Evolutionary conservation across 139 green algal genomes (phyloP).

Genomic region (Asterochloris sp.): DNA sequence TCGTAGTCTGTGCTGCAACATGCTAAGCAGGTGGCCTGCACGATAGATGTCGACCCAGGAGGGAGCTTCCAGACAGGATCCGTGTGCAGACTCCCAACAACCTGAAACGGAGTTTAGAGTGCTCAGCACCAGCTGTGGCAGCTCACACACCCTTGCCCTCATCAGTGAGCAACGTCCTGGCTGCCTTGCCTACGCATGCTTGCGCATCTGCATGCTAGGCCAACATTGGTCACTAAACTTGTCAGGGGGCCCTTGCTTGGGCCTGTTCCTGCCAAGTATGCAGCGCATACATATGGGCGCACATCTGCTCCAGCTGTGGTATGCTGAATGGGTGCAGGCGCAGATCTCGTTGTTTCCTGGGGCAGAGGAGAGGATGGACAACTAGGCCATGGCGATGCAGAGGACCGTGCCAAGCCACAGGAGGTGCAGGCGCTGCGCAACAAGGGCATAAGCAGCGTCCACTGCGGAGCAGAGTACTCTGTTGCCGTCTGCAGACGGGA

Average conservation of each 20-base stretch:
- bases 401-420: slow-evolving; percentile 47
- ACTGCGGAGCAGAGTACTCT: slow-evolving; percentile 85
- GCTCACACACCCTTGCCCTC: slow-evolving; percentile 36
- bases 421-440: slow-evolving; percentile 47
- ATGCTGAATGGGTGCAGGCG: slow-evolving; percentile 29
- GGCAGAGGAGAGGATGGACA: slow-evolving; percentile 86
- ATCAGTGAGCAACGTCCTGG: slow-evolving; percentile 28
- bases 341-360: slow-evolving; percentile 55
- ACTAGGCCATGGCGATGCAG: slow-evolving; percentile 54
- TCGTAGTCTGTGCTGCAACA: no score
- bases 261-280: neutral
- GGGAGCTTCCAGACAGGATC: no score
- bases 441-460: slow-evolving; percentile 36
- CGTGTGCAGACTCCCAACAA: no score
- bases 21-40: no score
- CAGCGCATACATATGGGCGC: neutral
- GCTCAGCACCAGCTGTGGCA: slow-evolving; percentile 28
- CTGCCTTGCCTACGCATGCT: neutral
- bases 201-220: no score
- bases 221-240: no score
- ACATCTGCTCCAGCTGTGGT: neutral
- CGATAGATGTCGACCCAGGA: no score
- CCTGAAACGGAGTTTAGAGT: slow-evolving; percentile 5
- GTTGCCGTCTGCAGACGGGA: slow-evolving; percentile 49
- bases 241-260: no score